A percentile compares a stretch with the other conserved stretches of the same genome.
Evolutionary conservation across 2,329 filamentous ascomycete genomes (phyloP).

Genomic region (Stachybotrys elegans): DNA sequence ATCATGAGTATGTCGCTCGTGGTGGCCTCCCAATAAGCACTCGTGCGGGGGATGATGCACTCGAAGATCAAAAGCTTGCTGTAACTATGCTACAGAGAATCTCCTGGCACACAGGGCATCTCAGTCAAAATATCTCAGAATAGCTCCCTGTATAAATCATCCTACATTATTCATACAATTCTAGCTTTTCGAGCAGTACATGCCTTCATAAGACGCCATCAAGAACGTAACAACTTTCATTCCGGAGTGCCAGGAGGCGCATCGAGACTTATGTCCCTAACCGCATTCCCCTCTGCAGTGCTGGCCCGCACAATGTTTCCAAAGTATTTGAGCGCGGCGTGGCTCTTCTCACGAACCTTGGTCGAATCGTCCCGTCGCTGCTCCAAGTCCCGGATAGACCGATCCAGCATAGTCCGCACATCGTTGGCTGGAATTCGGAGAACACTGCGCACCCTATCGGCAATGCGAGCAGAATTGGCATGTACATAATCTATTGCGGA

Average conservation of each 20-base stretch:
- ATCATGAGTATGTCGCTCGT: no score
- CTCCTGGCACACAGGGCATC: no score
- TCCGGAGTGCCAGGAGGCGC: constrained; percentile 37
- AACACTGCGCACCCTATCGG: constrained; percentile 79
- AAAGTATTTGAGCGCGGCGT: constrained; percentile 88
- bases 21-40: no score
- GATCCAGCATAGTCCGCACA: constrained; percentile 75
- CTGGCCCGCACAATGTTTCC: constrained; percentile 71
- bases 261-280: constrained; percentile 51
- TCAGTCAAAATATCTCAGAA: no score
- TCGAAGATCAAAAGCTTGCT: no score
- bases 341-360: constrained; percentile 77
- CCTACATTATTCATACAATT: no score
- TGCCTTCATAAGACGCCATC: no score
- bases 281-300: constrained; percentile 42
- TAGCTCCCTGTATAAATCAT: no score
- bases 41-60: no score
- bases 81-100: no score
- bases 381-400: constrained; percentile 78
- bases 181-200: no score
- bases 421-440: constrained; percentile 84
- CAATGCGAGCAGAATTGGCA: constrained; percentile 78
- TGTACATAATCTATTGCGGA: constrained; percentile 90
- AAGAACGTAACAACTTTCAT: no score
- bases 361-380: constrained; percentile 74